Evolutionary conservation across 2,329 filamentous ascomycete species (phyloP).

Genomic region (Fusarium lateritium): DNA sequence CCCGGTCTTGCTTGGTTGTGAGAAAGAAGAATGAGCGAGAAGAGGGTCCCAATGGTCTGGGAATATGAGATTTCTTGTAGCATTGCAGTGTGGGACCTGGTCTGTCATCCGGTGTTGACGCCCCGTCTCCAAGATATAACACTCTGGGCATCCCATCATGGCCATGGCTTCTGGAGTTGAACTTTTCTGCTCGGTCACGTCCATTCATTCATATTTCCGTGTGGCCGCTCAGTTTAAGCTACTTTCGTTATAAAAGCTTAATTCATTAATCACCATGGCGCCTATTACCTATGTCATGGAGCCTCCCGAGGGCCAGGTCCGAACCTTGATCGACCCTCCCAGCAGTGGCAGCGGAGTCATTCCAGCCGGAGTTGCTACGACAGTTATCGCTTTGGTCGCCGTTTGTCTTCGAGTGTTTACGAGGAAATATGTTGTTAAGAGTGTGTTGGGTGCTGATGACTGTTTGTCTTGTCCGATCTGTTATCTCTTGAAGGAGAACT

Average conservation of each 20-base stretch:
- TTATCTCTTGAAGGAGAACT: not conserved
- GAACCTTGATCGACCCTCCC: constrained; percentile 41
- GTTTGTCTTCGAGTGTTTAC: constrained; percentile 49
- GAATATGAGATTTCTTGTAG: constrained; percentile 25
- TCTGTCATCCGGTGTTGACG: constrained; percentile 10
- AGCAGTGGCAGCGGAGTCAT: constrained; percentile 44
- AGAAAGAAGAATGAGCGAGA: constrained; percentile 6
- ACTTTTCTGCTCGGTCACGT: constrained; percentile 20
- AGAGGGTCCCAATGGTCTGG: constrained; percentile 10
- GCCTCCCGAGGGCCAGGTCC: constrained; percentile 46
- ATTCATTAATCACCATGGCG: constrained; percentile 33
- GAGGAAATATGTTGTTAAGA: constrained; percentile 49
- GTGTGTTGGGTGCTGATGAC: constrained; percentile 49
- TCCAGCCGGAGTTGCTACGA: constrained; percentile 44
- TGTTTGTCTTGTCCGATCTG: constrained; percentile 36
- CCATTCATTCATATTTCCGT: constrained; percentile 15
- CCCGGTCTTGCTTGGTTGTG: constrained; percentile 9
- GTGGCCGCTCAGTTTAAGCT: constrained; percentile 21
- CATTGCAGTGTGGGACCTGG: constrained; percentile 24
- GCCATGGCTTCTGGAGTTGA: not conserved
- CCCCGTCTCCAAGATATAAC: constrained; percentile 38
- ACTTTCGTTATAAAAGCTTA: not conserved
- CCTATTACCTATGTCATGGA: constrained; percentile 73
- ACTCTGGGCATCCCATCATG: constrained; percentile 23
- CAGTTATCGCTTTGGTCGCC: constrained; percentile 41